Conservation (phyloP, 108 stramenopile species). For the Phaeodactylum tricornutum region DNA sequence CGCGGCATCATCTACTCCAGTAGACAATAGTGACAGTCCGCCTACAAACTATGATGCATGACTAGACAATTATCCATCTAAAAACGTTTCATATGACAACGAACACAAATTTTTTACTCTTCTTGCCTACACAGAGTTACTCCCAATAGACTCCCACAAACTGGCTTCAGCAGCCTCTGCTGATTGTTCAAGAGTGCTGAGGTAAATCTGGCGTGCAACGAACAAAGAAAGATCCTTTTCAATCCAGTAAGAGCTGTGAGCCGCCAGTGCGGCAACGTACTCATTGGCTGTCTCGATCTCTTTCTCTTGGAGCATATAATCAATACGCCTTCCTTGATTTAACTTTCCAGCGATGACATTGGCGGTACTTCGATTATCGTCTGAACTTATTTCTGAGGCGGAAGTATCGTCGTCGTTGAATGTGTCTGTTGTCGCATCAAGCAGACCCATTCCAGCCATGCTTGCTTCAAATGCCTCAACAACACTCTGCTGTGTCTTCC, state of each 20-base stretch:
- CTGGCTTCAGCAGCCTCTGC: not conserved
- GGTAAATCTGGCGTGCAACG: conserved; percentile 56
- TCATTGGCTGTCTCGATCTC: conserved; percentile 81
- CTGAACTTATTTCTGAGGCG: conserved; percentile 4
- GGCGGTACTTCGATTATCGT: conserved; percentile 1
- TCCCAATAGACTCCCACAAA: not conserved
- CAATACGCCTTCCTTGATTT: conserved; percentile 41
- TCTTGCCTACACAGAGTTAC: not conserved
- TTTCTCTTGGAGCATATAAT: conserved; percentile 67
- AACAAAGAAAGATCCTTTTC: conserved; percentile 75
- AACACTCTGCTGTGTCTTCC: conserved; percentile 37
- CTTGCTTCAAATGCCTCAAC: conserved; percentile 35
- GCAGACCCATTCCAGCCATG: conserved; percentile 34
- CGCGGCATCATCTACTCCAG: not conserved
- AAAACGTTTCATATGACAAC: not conserved
- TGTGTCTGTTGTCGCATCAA: conserved; percentile 21
- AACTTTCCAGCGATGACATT: conserved; percentile 23
- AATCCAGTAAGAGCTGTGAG: conserved; percentile 73
- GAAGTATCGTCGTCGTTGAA: conserved; percentile 9
- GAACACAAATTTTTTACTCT: not conserved
- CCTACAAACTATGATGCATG: not conserved
- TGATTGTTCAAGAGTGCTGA: conserved; percentile 12
- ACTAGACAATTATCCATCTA: not conserved
- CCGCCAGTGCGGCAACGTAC: conserved; percentile 73
- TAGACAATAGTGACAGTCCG: not conserved